A percentile compares a stretch with the other conserved stretches of the same genome.
phyloP scores from a whole-genome alignment of 257 asterid species.

The Solanum clarkiae region DNA sequence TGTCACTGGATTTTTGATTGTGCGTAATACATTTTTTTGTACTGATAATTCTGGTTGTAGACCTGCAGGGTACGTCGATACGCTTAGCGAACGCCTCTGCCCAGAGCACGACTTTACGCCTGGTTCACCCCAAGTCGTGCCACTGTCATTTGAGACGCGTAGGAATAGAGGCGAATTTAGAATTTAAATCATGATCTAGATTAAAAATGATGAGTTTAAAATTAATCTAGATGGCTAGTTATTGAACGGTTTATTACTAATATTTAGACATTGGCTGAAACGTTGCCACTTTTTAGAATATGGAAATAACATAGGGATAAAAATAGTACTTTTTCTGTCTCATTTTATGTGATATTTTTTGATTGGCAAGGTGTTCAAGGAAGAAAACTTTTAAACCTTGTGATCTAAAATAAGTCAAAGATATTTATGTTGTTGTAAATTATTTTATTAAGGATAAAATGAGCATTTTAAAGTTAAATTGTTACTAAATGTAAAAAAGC shows the following conservation, averaged over 20 bases:
- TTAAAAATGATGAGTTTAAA: neutral
- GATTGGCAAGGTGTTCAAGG: no score
- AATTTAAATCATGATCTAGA: neutral
- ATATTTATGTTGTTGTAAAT: no score
- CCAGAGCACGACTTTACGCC: conserved; percentile 37
- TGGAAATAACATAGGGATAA: no score
- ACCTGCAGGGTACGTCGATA: conserved; percentile 61
- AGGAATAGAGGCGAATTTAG: neutral
- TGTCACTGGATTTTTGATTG: conserved; percentile 36
- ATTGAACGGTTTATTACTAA: neutral
- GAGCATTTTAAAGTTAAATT: no score
- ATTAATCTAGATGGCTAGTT: neutral
- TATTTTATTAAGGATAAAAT: no score
- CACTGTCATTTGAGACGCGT: conserved; percentile 16
- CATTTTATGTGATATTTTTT: no score
- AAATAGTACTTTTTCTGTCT: no score
- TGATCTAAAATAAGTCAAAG: no score
- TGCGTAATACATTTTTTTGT: conserved; percentile 41
- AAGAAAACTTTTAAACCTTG: no score
- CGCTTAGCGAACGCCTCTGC: conserved; percentile 35
- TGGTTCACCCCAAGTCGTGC: conserved; percentile 64
- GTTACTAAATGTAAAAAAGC: no score
- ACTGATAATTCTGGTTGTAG: conserved; percentile 46
- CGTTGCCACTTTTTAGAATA: neutral
- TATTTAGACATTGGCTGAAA: neutral